Percentiles rank a stretch among this genome's conserved stretches.
Conservation (phyloP, 495 filamentous ascomycete genomes). For the Alectoria sarmentosa region DNA sequence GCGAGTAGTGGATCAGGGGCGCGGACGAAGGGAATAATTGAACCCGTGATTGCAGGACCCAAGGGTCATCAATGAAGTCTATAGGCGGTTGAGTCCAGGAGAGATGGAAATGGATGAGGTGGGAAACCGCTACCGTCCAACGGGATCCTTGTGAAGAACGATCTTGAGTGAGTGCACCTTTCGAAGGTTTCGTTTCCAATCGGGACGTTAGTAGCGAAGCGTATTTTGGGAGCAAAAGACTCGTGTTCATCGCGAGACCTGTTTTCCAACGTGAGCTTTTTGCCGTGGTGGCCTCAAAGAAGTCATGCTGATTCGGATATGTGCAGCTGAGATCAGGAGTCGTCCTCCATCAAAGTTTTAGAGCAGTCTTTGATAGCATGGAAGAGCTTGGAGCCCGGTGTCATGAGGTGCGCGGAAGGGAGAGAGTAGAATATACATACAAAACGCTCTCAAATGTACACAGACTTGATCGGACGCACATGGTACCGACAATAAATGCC, state of each 20-base stretch:
- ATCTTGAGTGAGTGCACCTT: neutral
- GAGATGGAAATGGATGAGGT: neutral
- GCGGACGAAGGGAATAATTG: neutral
- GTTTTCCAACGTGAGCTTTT: too few species aligned
- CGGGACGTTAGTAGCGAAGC: too few species aligned
- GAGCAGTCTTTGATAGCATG: neutral
- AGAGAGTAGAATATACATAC: neutral
- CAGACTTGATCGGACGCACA: neutral
- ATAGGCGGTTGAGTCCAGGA: neutral
- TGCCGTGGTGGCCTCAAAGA: too few species aligned
- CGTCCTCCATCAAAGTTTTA: neutral
- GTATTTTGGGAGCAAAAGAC: too few species aligned
- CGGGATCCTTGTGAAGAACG: neutral
- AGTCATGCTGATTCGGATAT: too few species aligned
- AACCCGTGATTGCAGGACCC: neutral
- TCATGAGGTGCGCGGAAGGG: neutral
- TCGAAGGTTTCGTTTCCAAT: too few species aligned
- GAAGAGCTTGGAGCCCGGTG: neutral
- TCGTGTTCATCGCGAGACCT: too few species aligned
- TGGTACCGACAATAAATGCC: neutral
- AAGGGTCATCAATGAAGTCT: neutral
- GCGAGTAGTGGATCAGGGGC: slow-evolving; percentile 13
- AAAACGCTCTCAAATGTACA: too few species aligned
- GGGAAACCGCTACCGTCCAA: neutral
- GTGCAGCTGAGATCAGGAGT: neutral